Evolutionary conservation across 805 yeast genomes (phyloP), one percentile per base, ranked within the genome.

Genomic region (Kockiozyma suomiensis): DNA sequence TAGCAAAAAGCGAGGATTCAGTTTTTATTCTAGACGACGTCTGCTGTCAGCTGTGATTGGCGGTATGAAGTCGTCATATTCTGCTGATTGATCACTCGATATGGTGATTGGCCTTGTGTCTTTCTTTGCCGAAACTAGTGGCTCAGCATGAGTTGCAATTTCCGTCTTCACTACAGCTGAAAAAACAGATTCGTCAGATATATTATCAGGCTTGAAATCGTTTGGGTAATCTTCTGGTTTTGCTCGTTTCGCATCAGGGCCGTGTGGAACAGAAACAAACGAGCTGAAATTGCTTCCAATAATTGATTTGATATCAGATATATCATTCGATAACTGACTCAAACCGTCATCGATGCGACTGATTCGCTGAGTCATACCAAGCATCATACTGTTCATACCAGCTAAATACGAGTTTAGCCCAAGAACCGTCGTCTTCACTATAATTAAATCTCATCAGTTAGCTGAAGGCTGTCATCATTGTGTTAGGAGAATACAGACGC

Each of bases 291-390:
- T n/a, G n/a, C n/a, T n/a, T 46, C 23, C 13, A 13, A 28, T 19
- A 30, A n/a, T 28, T 46, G 50, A n/a, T 48, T 48, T 48, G 40
- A 48, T 48, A 33, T 48, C 41, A 19, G 51, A 48, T 3, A 48
- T 33, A 23, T 48, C 41, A n/a, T 21, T 33, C 5, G 51, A 10
- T 8, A 48, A 8, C 10, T 21, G 40, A 8, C 10, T 5, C 17
- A 48, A 28, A 28, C 17, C 17, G 19, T 19, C 28, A 23, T 48
- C 41, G 1, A 48, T 15, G 28, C 35, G 38, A 19, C 28, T 19
- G 8, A 48, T 10, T 33, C 28, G 40, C 10, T 48, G 38, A 3
- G 51, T 17, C 12, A 17, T 25, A 15, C 19, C 19, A 4, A 35
- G 2, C 12, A 45, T 3, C 19, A 26, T 26, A 15, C 2, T 13